A percentile compares a stretch with the other conserved stretches of the same genome.
Evolutionary conservation across 352 stramenopile species (phyloP).

Genomic region (Pythium apleroticum): DNA sequence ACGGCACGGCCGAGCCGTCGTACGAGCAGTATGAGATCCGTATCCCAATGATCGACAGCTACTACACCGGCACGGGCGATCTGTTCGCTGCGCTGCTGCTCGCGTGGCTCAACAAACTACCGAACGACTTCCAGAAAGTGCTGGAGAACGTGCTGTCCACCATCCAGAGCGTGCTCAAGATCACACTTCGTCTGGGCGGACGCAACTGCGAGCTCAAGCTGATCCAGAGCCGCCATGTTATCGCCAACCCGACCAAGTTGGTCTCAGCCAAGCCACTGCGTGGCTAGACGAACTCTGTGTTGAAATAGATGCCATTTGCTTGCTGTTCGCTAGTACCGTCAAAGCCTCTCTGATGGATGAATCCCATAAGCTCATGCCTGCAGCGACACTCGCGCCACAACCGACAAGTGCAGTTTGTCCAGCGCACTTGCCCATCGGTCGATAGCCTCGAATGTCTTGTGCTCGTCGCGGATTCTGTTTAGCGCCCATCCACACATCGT

Average conservation of each 20-base stretch:
- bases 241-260: conserved; percentile 50
- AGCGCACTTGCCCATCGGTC: conserved; percentile 61
- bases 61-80: conserved; percentile 84
- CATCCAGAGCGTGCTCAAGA: conserved; percentile 77
- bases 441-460: conserved; percentile 72
- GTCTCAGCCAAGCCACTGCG: conserved; percentile 49
- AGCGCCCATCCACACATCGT: conserved; percentile 13
- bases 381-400: conserved; percentile 37
- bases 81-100: conserved; percentile 82
- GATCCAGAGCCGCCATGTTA: conserved; percentile 77
- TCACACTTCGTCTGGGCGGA: conserved; percentile 58
- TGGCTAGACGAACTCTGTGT: background rate
- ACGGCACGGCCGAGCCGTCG: conserved; percentile 7
- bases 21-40: conserved; percentile 82
- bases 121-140: conserved; percentile 59
- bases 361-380: background rate
- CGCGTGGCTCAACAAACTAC: conserved; percentile 69
- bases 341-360: background rate
- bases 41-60: conserved; percentile 76
- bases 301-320: conserved; percentile 20
- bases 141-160: conserved; percentile 80
- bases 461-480: conserved; percentile 50
- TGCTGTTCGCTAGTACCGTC: background rate
- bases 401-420: conserved; percentile 46
- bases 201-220: conserved; percentile 82